A percentile compares a stretch with the other conserved stretches of the same genome.
Conservation (phyloP, 768 basidiomycete genomes). For the Exsudoporus frostii region DNA sequence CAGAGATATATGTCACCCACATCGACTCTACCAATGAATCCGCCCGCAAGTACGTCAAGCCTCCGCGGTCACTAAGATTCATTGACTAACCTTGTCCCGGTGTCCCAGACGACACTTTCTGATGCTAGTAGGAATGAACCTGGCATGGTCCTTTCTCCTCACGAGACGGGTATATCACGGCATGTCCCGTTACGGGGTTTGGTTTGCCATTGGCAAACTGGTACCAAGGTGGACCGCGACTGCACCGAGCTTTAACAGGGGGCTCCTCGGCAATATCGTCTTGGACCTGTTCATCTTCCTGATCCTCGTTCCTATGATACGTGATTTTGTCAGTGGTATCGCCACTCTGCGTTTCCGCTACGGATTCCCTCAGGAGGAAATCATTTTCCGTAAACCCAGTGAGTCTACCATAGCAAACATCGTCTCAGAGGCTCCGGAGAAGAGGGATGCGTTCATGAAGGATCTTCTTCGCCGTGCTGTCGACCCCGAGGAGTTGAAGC, state of each 20-base stretch:
- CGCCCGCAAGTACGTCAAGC: slow-evolving; percentile 24
- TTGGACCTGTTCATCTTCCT: slow-evolving; percentile 28
- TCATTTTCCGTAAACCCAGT: slow-evolving; percentile 32
- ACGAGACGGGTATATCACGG: slow-evolving; percentile 21
- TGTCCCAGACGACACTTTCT: slow-evolving; percentile 26
- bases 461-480: slow-evolving; percentile 28
- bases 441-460: slow-evolving; percentile 25
- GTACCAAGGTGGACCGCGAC: slow-evolving; percentile 8
- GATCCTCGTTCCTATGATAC: slow-evolving; percentile 24
- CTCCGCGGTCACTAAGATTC: background rate
- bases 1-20: slow-evolving; percentile 32
- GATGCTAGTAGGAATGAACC: slow-evolving; percentile 24
- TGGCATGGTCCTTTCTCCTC: slow-evolving; percentile 25
- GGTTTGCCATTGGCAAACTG: slow-evolving; percentile 24
- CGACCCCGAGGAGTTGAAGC: slow-evolving; percentile 30
- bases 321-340: slow-evolving; percentile 18
- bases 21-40: slow-evolving; percentile 19
- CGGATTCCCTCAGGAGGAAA: slow-evolving; percentile 28
- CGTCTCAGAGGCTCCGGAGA: slow-evolving; percentile 22
- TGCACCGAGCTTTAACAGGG: slow-evolving; percentile 13
- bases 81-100: slow-evolving; percentile 10
- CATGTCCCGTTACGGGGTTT: slow-evolving; percentile 28
- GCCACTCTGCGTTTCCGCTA: slow-evolving; percentile 23
- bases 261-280: slow-evolving; percentile 23
- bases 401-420: slow-evolving; percentile 25